Conservation (phyloP, 257 asterid species). For the Salvia hispanica region DNA sequence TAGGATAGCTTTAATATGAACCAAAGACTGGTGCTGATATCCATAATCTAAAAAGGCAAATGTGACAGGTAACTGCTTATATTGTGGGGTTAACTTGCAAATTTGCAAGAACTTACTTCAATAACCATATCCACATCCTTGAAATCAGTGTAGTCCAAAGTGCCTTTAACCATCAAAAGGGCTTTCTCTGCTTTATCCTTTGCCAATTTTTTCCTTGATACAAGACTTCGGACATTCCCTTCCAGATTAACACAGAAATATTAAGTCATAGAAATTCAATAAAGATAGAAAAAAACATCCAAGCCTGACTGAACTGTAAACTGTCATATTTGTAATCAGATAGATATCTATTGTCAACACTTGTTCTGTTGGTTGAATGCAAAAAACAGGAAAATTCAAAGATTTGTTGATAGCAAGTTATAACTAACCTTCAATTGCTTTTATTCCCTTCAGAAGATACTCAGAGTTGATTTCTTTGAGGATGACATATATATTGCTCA, state of each 20-base stretch:
- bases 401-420: conserved; percentile 6
- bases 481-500: conserved; percentile 63
- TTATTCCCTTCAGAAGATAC: conserved; percentile 83
- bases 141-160: conserved; percentile 80
- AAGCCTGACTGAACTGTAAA: not conserved
- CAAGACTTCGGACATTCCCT: conserved; percentile 76
- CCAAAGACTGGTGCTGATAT: conserved; percentile 5
- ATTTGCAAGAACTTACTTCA: conserved; percentile 53
- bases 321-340: no score
- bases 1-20: not conserved
- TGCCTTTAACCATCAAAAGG: conserved; percentile 72
- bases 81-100: conserved; percentile 25
- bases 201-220: conserved; percentile 69
- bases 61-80: not conserved
- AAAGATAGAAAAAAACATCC: conserved; percentile 16
- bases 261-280: conserved; percentile 14
- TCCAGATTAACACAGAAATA: conserved; percentile 37
- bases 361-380: conserved; percentile 3
- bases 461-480: conserved; percentile 89
- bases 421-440: conserved; percentile 74
- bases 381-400: conserved; percentile 19
- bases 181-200: conserved; percentile 77
- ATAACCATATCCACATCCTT: conserved; percentile 92
- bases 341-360: no score
- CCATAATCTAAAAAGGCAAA: not conserved